Evolutionary conservation across 257 asterid species (phyloP), one percentile per base, ranked within the genome.

Genomic region (Salvia hispanica): DNA sequence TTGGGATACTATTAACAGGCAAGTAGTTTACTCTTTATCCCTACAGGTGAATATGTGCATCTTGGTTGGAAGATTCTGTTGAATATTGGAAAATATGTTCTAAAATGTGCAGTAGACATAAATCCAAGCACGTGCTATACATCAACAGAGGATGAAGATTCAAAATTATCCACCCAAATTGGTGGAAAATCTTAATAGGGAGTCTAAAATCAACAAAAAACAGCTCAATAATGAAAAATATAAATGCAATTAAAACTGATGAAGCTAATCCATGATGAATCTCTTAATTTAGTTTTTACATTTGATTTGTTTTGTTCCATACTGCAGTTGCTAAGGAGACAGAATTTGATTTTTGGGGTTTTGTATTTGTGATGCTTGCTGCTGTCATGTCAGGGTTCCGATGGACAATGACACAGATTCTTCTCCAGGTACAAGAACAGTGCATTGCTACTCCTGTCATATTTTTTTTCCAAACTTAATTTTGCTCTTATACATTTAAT

Each of bases 371-470:
- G 56, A 89, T 89, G 98, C 91, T 92, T 74, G 98, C 98, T 76
- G 95, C 98, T 70, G 92, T 92, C 55, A 92, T 92, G 98, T 80
- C 98, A 37, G 98, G 98, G 54, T 92, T 92, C 66, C 90, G 98
- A 39, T 92, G 98, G 98, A 83, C 97, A 47, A 92, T 92, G 98
- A 89, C 98, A 39, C 97, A 92, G 75, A 89, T 89, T 75, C 98
- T 92, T 84, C 98, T 92, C 72, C 98, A 92, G 92, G 97, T 89
- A 76, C 45, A 77, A 18, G 61, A 55, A 75, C 55, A 43, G 64
- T 34, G 11, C 37, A 13, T 61, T 55, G 18, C 42, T 45, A n/a
- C 62, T 62, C 43, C 55, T 62, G 7, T 73, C 42, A 18, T 40
- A 13, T 2, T 11, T 39, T 21, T 56, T 57, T 72, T 50, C 43